Evolutionary conservation across 495 filamentous ascomycete species (phyloP).

Genomic region (Jackrogersella multiformis): DNA sequence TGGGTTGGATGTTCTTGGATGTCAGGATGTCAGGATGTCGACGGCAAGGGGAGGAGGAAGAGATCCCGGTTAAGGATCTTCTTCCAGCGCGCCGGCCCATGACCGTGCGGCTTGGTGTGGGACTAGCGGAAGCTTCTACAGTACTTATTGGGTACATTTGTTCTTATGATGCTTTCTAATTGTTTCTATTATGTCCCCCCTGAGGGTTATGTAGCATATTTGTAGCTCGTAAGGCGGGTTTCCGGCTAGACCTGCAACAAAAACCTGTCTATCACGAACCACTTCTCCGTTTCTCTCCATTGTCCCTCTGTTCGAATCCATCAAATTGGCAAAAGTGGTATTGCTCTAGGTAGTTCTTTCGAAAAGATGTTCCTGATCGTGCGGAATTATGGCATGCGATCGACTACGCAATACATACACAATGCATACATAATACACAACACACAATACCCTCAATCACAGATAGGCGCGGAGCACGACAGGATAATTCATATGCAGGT

Average conservation of each 20-base stretch:
- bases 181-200: background rate
- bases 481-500: conserved; percentile 16
- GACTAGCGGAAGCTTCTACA: conserved; percentile 17
- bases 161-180: background rate
- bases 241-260: conserved; percentile 25
- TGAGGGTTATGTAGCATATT: conserved; percentile 5
- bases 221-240: conserved; percentile 28
- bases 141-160: conserved; percentile 30
- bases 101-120: conserved; percentile 34
- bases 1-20: conserved; percentile 26
- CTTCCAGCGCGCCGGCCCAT: conserved; percentile 37
- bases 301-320: conserved; percentile 15
- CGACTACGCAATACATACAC: conserved; percentile 23
- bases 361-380: conserved; percentile 12
- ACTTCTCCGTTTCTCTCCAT: background rate
- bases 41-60: conserved; percentile 31
- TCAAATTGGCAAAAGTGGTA: conserved; percentile 17
- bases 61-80: conserved; percentile 37
- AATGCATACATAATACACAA: too few relatives aligned
- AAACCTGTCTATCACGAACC: conserved; percentile 7
- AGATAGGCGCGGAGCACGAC: conserved; percentile 41
- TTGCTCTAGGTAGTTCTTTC: conserved; percentile 14
- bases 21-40: conserved; percentile 4
- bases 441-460: conserved; percentile 19
- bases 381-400: conserved; percentile 24